Base-by-base conservation (phyloP, 805 yeast genomes). In the Grigorovia humatica region DNA sequence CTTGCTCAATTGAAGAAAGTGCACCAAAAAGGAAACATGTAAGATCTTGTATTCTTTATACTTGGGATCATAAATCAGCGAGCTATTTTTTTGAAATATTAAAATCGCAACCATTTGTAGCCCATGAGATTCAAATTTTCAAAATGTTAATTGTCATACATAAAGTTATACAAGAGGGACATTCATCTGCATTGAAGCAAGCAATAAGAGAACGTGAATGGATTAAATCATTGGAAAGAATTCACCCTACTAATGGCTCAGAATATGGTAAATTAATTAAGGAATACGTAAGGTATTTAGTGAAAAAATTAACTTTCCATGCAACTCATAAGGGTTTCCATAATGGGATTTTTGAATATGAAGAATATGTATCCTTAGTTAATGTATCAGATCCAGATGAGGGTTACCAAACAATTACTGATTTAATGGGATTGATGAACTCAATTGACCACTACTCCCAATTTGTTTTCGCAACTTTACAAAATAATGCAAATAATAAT, bases 161-260 rank as follows among this genome's bases (percentile, higher is more conserved):
- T 62, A 90, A 91, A 62, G 91, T 93, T 6, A 71, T 91, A n/a
- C 98, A 93, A 66, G 99, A 91, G 68, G 99, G 99, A n/a, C 98
- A 91, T 66, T 88, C 88, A 13, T 77, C 87, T 29, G 82, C 88
- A 6, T 70, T 91, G 60, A 75, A 79, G 49, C 96, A 88, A 60
- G 97, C 88, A 1, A 85, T 81, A 61, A 74, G 80, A 55, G 88
- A 89, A 64, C 72, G 81, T 48, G 85, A 81, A 49, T 91, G 95
- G 83, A 74, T 91, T 47, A 79, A 82, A 51, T 78, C 89, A 17
- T 73, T 93, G 52, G 83, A 82, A 1, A 74, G 88, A 44, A 74
- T 79, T 11, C 65, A 69, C 42, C 66, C 64, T 20, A 70, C 70
- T 3, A n/a, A 29, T n/a, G 74, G 70, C 32, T 73, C 76, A 1